phyloP scores from a whole-genome alignment of 1,284 basidiomycete genomes.

The Erythrobasidium hasegawianum region DNA sequence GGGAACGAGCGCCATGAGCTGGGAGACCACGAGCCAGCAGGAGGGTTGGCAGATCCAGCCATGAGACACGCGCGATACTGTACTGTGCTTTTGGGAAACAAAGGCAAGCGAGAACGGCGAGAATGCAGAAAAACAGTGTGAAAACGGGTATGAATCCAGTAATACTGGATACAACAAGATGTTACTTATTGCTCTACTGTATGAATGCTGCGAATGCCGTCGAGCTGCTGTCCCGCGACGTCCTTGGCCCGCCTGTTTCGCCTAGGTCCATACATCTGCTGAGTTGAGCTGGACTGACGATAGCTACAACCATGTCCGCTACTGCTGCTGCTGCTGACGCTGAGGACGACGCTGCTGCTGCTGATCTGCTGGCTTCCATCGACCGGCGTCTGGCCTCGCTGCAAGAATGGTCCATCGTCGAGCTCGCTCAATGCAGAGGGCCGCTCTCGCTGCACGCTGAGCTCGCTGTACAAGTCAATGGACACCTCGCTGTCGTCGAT shows the following conservation, averaged over 20 bases:
- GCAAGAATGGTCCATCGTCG: slow-evolving; percentile 66
- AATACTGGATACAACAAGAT: too few species aligned
- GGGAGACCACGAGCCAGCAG: slow-evolving; percentile 53
- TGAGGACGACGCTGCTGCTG: not conserved
- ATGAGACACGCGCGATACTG: too few species aligned
- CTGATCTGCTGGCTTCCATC: slow-evolving; percentile 49
- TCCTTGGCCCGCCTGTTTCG: too few species aligned
- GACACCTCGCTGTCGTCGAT: slow-evolving; percentile 64
- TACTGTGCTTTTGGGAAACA: too few species aligned
- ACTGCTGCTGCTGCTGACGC: not conserved
- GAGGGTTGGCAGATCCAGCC: too few species aligned
- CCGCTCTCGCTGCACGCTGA: slow-evolving; percentile 66
- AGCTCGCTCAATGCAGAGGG: slow-evolving; percentile 62
- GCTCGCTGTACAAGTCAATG: slow-evolving; percentile 66
- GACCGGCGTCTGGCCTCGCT: slow-evolving; percentile 63
- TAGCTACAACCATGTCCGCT: not conserved
- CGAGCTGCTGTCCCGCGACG: too few species aligned
- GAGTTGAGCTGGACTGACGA: not conserved
- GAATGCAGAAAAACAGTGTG: too few species aligned
- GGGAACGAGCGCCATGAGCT: slow-evolving; percentile 63
- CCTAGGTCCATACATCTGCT: not conserved
- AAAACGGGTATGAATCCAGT: too few species aligned
- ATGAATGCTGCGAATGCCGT: too few species aligned
- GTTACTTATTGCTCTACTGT: too few species aligned
- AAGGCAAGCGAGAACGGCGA: too few species aligned